Evolutionary conservation across 2,329 filamentous ascomycete species (phyloP), one percentile per base, ranked within the genome.

Genomic region (Xylaria sp.): DNA sequence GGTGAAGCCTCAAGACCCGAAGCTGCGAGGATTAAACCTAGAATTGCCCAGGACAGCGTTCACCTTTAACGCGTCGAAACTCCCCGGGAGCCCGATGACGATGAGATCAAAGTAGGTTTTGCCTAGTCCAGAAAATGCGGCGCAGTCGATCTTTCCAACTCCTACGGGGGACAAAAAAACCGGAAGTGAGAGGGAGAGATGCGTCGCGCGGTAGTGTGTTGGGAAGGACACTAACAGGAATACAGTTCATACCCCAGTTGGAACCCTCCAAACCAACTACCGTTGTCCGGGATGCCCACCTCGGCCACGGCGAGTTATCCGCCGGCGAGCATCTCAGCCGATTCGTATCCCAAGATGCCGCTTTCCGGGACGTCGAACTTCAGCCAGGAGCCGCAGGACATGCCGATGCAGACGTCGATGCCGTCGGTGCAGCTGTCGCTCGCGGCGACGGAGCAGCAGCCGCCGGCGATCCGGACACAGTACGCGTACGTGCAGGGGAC

Each of bases 21-120:
- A 84, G 65, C 68, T 78, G 4, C 74, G 81, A 44, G 72, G 76
- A 2, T 67, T 83, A 29, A 81, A 83, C 54, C 71, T 84, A 60
- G 81, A 84, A 56, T 69, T 83, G 49, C 82, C 83, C 3, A 74
- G 82, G 51, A 78, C 81, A 4, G 77, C 78, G 0, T 86, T 85
- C 57, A 84, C 81, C 1, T 85, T 85, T 58, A 83, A 74, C 58
- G 74, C 82, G 1, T 78, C 81, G 0, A 85, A 84, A 63, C 72
- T 84, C 50, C 78, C 81, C 0, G 76, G 78, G 21, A 78, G 76
- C 54, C 79, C 79, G 16, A 75, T 84, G 67, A 75, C 75, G 39
- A 80, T 85, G 74, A 74, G 82, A 67, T 83, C 82, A 19, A 84
- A 82, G 82, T 85, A 76, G 73, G 81, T 78, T 40, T 50, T 53